Evolutionary conservation across 2,329 filamentous ascomycete genomes (phyloP).

Genomic region (Trichoderma sp.): DNA sequence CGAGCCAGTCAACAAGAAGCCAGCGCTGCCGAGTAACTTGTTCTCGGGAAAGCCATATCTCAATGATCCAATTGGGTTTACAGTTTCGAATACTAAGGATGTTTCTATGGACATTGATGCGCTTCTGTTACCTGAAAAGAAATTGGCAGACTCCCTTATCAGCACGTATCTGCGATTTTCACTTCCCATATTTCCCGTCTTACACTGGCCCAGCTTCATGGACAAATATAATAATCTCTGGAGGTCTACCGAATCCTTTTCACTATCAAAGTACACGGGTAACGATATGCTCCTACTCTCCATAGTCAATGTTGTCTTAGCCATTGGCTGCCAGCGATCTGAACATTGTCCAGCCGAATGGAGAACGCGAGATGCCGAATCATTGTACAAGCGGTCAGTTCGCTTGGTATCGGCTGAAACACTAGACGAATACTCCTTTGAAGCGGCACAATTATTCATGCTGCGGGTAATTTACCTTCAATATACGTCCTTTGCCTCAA

Average conservation of each 20-base stretch:
- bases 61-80: constrained; percentile 17
- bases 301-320: constrained; percentile 7
- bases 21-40: not conserved
- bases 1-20: constrained; percentile 1
- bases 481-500: constrained; percentile 20
- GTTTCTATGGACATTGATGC: constrained; percentile 6
- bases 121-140: constrained; percentile 4
- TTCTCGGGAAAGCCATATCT: not conserved
- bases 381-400: constrained; percentile 19
- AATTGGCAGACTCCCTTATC: constrained; percentile 12
- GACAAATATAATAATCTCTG: constrained; percentile 13
- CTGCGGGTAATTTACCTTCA: constrained; percentile 15
- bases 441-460: constrained; percentile 1
- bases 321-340: constrained; percentile 17
- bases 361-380: constrained; percentile 18
- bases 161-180: constrained; percentile 12
- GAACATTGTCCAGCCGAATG: constrained; percentile 15
- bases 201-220: constrained; percentile 8
- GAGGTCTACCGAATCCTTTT: constrained; percentile 5
- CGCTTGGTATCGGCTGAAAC: constrained; percentile 16
- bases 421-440: constrained; percentile 10
- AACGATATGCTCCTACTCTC: constrained; percentile 2
- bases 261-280: constrained; percentile 6
- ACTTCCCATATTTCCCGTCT: constrained; percentile 1
- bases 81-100: constrained; percentile 12